Percentiles rank a stretch among this genome's conserved stretches.
phyloP scores from a whole-genome alignment of 2,329 filamentous ascomycete genomes.

The Colletotrichum simmondsii region DNA sequence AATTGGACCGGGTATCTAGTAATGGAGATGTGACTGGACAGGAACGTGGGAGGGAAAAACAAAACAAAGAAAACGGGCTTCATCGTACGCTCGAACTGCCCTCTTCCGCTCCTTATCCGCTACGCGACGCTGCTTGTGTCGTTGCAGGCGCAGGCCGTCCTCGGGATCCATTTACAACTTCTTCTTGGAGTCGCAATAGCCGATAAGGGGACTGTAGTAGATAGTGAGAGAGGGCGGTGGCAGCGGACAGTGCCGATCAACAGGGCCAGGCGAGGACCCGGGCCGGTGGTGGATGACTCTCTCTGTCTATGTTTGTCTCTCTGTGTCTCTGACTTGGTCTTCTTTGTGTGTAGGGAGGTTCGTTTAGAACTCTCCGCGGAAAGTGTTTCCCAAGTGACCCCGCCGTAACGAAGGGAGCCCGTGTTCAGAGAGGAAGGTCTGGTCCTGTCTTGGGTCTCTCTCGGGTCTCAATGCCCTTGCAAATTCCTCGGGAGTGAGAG shows the following conservation, averaged over 20 bases:
- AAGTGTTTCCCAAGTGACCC: neutral
- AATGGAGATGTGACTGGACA: no score
- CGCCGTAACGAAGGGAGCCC: neutral
- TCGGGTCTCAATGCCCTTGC: slow-evolving; percentile 5
- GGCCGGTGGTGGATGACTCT: slow-evolving; percentile 20
- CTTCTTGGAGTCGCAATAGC: slow-evolving; percentile 10
- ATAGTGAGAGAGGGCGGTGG: neutral
- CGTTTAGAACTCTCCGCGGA: neutral
- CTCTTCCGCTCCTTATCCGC: slow-evolving; percentile 42
- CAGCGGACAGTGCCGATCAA: slow-evolving; percentile 16
- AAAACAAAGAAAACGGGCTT: neutral
- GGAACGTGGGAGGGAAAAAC: no score
- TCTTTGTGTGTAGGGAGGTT: neutral
- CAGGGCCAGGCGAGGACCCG: slow-evolving; percentile 16
- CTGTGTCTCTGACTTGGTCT: neutral
- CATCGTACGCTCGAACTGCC: slow-evolving; percentile 40
- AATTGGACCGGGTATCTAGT: neutral
- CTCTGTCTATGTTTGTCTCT: neutral
- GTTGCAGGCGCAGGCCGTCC: slow-evolving; percentile 34
- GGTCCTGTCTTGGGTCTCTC: neutral
- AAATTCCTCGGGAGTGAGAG: neutral
- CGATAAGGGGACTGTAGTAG: slow-evolving; percentile 12
- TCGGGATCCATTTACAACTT: slow-evolving; percentile 29
- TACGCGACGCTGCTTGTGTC: slow-evolving; percentile 38
- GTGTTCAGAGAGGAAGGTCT: slow-evolving; percentile 4